Evolutionary conservation across 2,329 filamentous ascomycete species (phyloP).

Genomic region (Sordariomycetes sp.): DNA sequence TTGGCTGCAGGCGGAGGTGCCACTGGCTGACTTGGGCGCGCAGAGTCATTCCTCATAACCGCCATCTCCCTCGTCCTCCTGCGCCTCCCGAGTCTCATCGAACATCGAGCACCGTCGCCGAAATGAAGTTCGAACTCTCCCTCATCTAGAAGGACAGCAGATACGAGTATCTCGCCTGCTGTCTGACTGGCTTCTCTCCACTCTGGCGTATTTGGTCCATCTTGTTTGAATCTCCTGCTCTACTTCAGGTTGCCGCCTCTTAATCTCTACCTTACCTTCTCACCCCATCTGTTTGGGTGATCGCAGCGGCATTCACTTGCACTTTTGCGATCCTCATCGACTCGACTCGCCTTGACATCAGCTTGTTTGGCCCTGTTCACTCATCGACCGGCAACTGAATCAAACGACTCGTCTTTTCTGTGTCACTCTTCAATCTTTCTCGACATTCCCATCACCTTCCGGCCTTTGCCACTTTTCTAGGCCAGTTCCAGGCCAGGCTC

Average conservation of each 20-base stretch:
- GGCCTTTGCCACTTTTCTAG: background rate
- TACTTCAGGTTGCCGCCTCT: no score
- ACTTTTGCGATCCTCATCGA: conserved; percentile 29
- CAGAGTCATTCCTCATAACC: conserved; percentile 4
- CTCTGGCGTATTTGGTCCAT: conserved; percentile 7
- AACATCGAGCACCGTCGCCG: conserved; percentile 41
- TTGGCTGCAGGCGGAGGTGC: no score
- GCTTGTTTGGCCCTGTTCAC: no score
- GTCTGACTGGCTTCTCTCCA: conserved; percentile 33
- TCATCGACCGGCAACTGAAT: conserved; percentile 7
- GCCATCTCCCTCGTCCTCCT: conserved; percentile 12
- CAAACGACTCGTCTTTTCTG: background rate
- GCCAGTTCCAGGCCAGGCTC: conserved; percentile 2
- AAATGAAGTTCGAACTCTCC: conserved; percentile 44
- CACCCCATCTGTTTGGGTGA: conserved; percentile 7
- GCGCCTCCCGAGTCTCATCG: conserved; percentile 29
- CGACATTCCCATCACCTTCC: conserved; percentile 8
- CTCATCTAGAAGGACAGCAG: conserved; percentile 17
- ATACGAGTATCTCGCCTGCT: conserved; percentile 29
- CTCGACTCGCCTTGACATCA: no score
- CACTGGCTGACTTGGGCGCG: background rate
- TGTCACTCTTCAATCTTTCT: conserved; percentile 1
- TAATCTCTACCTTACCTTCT: no score
- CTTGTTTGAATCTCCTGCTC: no score
- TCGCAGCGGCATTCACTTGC: conserved; percentile 43